phyloP scores from a whole-genome alignment of 2,329 filamentous ascomycete species.

The Cadophora sp. region DNA sequence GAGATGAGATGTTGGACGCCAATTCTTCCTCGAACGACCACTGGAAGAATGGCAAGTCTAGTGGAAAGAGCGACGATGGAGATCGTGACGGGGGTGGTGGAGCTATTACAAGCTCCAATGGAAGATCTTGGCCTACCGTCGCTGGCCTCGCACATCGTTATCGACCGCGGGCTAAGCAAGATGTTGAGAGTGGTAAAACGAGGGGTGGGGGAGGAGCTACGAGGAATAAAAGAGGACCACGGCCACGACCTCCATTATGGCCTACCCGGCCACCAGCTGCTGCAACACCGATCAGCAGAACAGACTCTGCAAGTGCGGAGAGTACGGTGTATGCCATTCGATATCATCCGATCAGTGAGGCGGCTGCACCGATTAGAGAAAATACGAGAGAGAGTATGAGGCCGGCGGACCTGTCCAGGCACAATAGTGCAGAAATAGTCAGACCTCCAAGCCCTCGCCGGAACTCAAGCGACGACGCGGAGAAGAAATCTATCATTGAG shows the following conservation, averaged over 20 bases:
- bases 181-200: conserved; percentile 34
- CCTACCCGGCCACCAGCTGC: conserved; percentile 61
- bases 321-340: conserved; percentile 69
- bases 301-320: conserved; percentile 67
- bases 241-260: conserved; percentile 49
- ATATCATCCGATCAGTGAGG: conserved; percentile 62
- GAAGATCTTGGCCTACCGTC: conserved; percentile 51
- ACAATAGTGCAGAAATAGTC: conserved; percentile 37
- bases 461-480: conserved; percentile 31
- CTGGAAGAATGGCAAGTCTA: conserved; percentile 45
- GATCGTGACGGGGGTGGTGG: conserved; percentile 29
- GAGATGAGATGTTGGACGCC: conserved; percentile 75
- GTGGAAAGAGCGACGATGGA: conserved; percentile 38
- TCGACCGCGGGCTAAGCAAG: conserved; percentile 31
- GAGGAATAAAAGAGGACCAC: conserved; percentile 25
- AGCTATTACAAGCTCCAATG: conserved; percentile 35
- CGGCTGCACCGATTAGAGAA: conserved; percentile 33
- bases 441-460: conserved; percentile 20
- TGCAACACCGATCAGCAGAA: conserved; percentile 64
- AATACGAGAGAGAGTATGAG: conserved; percentile 15
- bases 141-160: conserved; percentile 39
- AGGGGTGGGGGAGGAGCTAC: conserved; percentile 9
- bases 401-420: conserved; percentile 27
- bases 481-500: conserved; percentile 35
- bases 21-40: conserved; percentile 56